Evolutionary conservation across 495 filamentous ascomycete genomes (phyloP).

Genomic region (Hyaloscypha variabilis): DNA sequence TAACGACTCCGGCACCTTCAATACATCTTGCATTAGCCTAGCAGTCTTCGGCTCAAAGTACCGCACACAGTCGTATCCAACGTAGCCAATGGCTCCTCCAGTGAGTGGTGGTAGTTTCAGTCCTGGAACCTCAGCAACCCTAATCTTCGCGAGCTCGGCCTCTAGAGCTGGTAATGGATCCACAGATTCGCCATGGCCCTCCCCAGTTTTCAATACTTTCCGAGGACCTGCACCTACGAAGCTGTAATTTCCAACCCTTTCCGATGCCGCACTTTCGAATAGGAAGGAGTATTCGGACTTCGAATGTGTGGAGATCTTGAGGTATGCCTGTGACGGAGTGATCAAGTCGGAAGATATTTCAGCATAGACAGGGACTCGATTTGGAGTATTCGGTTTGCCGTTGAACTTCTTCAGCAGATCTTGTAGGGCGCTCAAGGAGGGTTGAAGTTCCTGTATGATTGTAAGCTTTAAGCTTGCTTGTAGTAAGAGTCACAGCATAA

Average conservation of each 20-base stretch:
- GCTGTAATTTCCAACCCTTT: slow-evolving; percentile 90
- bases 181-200: slow-evolving; percentile 77
- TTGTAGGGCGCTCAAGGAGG: slow-evolving; percentile 53
- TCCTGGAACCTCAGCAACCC: slow-evolving; percentile 78
- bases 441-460: slow-evolving; percentile 45
- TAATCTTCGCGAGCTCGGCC: slow-evolving; percentile 72
- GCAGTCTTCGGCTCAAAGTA: slow-evolving; percentile 97
- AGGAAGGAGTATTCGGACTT: slow-evolving; percentile 75
- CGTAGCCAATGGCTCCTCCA: slow-evolving; percentile 93
- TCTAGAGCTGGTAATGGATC: slow-evolving; percentile 86
- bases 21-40: slow-evolving; percentile 81
- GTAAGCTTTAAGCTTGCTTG: slow-evolving; percentile 13
- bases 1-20: slow-evolving; percentile 86
- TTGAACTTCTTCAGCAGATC: slow-evolving; percentile 55
- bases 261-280: slow-evolving; percentile 92
- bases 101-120: slow-evolving; percentile 80
- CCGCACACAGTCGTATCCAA: slow-evolving; percentile 94
- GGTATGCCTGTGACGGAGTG: slow-evolving; percentile 88
- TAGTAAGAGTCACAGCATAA: slow-evolving; percentile 34
- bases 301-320: slow-evolving; percentile 80
- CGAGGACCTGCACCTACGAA: slow-evolving; percentile 91
- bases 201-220: slow-evolving; percentile 84
- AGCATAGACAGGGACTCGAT: slow-evolving; percentile 82
- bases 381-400: slow-evolving; percentile 63
- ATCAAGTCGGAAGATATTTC: slow-evolving; percentile 88